phyloP scores from a whole-genome alignment of 306 rosid species.

The Malus asiatica region DNA sequence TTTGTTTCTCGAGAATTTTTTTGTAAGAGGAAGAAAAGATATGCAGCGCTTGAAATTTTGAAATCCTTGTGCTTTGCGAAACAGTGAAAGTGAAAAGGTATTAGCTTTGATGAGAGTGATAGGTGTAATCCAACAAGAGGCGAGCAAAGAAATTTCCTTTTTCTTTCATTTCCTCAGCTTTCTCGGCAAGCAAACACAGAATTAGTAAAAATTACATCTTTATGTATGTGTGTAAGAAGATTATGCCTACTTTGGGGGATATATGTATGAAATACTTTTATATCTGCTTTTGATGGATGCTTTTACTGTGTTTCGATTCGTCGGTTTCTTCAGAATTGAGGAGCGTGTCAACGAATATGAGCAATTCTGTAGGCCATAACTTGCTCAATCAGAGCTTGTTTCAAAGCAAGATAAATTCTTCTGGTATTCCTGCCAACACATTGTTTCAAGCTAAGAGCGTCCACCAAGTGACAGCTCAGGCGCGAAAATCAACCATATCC shows the following conservation, averaged over 20 bases:
- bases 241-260: neutral
- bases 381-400: slow-evolving; percentile 57
- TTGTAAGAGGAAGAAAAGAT: neutral
- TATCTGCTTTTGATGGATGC: neutral
- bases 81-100: neutral
- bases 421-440: slow-evolving; percentile 38
- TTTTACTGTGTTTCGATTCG: slow-evolving; percentile 5
- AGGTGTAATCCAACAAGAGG: neutral
- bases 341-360: slow-evolving; percentile 49
- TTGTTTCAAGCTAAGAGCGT: slow-evolving; percentile 36
- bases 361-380: slow-evolving; percentile 49
- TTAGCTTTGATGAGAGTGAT: neutral
- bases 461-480: slow-evolving; percentile 38
- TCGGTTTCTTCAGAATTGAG: slow-evolving; percentile 34
- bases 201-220: neutral
- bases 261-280: neutral
- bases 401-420: slow-evolving; percentile 52
- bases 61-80: neutral
- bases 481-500: slow-evolving; percentile 32
- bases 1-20: slow-evolving; percentile 1
- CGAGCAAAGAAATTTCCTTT: neutral
- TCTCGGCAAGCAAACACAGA: neutral
- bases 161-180: neutral
- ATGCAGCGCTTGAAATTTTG: neutral
- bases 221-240: neutral